Base-by-base conservation (phyloP, 441 rosid genomes). In the Francoa sonchifolia region DNA sequence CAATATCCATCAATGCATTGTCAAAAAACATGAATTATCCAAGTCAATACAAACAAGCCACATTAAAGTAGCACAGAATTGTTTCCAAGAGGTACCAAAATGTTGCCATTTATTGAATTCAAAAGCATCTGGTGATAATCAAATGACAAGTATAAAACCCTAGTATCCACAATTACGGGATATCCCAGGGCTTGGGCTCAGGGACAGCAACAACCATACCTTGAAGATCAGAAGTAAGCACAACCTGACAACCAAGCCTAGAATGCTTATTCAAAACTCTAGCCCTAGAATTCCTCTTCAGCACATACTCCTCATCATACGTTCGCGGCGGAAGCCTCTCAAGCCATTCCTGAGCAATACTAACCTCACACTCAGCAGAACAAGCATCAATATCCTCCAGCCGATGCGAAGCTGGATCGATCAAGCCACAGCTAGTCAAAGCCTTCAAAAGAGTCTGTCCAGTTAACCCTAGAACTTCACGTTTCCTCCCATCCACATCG, bases 161-260 rank as follows among this genome's bases (percentile, higher is more conserved):
- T 8, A 3, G 5, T 12, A 12, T 33, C 8, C 36, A n/a, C 36
- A 33, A 41, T 79, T 79, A 89, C 8, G 92, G 94, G 43, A 59
- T 85, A 50, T 89, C 98, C 96, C 94, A 89, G 14, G 98, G 94
- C 64, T 72, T 89, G 5, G 94, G 82, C 61, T 89, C 96, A 17
- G 98, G 92, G 31, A 89, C 79, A 2, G 96, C 94, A 12, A 85
- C 94, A 4, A 89, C 94, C 98, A 89, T 89, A 64, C 92, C 94
- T 76, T 85, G 74, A 31, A 89, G 89, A 38, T 71, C 77, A 37
- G 29, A 72, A 5, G 72, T 69, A 32, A 89, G 66, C 43, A 89
- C 76, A 47, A 89, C 82, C 70, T 85, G 98, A 39, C 98, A 89
- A 1, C 96, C 88, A 21, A 85, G 63, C 27, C 98, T 67, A 1